Base-by-base conservation (phyloP, 805 yeast genomes). In the Nakazawaea ishiwadae region DNA sequence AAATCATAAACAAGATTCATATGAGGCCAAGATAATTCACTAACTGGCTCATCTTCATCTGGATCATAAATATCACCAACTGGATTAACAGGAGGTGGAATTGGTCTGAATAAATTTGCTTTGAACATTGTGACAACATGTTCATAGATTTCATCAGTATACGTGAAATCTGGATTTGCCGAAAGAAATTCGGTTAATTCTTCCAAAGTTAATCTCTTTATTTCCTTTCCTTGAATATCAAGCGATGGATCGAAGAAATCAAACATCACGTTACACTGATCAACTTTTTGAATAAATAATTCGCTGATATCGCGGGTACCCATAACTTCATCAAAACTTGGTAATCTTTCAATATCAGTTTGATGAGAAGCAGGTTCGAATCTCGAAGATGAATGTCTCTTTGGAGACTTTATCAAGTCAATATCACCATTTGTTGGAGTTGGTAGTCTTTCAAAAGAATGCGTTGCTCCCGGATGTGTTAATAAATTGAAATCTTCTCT, bases 51-150 rank as follows among this genome's bases (percentile, higher is more conserved):
- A 66, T 93, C 99, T 65, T 93, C 99, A 64, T 93, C 99, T 1
- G 99, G 99, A 55, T 93, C 99, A 62, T 77, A 93, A 30, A 91
- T 77, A 50, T 93, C 99, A 29, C 99, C 99, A 35, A 90, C 76
- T 4, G 98, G 98, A 59, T 93, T 93, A 28, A 90, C 96, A 1
- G 98, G 97, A 1, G 99, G 99, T 3, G 99, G 98, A 37, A 93
- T 88, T 24, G 98, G 96, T 56, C 99, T 77, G 63, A 93, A 90
- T 42, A 93, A 72, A 63, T 93, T 93, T 45, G 74, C 76, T 54
- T 79, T 82, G 63, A 90, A 93, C 97, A 93, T 91, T 17, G 75
- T 75, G 31, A 90, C 89, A 42, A 91, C 95, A 54, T 83, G 87
- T 40, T 73, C 74, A 61, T 93, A 93, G 83, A 91, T 85, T 51